These are phyloP conservation scores for Entomortierella lignicola DNA, from an alignment of 192 early-diverging fungal genomes.

Conservation along the genomic window DNA sequence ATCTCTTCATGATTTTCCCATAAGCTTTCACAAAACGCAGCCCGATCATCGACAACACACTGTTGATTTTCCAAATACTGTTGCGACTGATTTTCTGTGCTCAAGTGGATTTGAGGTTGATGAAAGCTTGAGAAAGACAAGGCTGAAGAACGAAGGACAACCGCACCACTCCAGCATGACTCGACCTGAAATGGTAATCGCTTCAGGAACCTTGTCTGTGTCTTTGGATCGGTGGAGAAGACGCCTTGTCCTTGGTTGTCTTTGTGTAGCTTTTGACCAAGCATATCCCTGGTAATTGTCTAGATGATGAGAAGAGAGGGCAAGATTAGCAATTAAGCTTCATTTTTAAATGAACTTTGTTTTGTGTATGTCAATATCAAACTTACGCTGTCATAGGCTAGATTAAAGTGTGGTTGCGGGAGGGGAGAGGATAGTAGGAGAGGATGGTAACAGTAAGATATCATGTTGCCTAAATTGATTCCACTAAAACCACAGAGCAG, in stretches of 20 bases:
- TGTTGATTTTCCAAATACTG: not conserved
- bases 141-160: conserved; percentile 2
- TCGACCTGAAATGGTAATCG: conserved; percentile 39
- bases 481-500: too few relatives aligned
- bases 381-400: too few relatives aligned
- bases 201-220: conserved; percentile 12
- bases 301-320: too few relatives aligned
- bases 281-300: conserved; percentile 22
- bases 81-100: not conserved
- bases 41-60: not conserved
- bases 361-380: too few relatives aligned
- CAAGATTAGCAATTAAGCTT: too few relatives aligned
- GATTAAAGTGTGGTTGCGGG: too few relatives aligned
- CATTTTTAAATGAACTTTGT: too few relatives aligned
- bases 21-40: not conserved
- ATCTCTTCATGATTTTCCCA: not conserved
- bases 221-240: conserved; percentile 16
- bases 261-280: conserved; percentile 1
- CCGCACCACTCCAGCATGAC: conserved; percentile 30
- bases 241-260: not conserved
- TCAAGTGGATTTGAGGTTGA: not conserved
- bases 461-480: too few relatives aligned
- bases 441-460: too few relatives aligned
- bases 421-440: too few relatives aligned
- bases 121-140: not conserved